A percentile compares a stretch with the other conserved stretches of the same genome.
phyloP scores from a whole-genome alignment of 1,284 basidiomycete genomes.

The Ganoderma sinense region DNA sequence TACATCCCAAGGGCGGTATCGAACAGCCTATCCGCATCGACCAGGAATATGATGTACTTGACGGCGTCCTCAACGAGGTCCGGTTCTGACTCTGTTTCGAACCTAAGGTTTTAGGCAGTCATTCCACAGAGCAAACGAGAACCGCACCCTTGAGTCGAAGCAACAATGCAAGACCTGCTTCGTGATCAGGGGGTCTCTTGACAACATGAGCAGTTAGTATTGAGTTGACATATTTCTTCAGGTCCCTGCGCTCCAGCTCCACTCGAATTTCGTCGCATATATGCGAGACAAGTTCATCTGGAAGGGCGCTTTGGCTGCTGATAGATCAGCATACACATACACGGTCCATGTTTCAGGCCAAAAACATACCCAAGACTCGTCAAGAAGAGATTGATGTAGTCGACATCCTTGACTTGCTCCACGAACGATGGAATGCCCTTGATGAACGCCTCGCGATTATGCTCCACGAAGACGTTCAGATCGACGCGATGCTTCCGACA shows the following conservation, averaged over 20 bases:
- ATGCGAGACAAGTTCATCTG: conserved; percentile 65
- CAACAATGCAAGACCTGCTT: conserved; percentile 84
- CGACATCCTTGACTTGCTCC: conserved; percentile 88
- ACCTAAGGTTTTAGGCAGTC: background rate
- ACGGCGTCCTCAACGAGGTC: conserved; percentile 93
- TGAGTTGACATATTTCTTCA: conserved; percentile 87
- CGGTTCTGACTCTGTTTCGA: conserved; percentile 68
- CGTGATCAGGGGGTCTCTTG: conserved; percentile 92
- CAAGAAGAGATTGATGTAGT: conserved; percentile 94
- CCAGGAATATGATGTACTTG: conserved; percentile 98
- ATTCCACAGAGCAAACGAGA: background rate
- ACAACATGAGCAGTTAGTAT: conserved; percentile 94
- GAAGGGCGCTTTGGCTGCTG: conserved; percentile 64
- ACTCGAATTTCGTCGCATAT: conserved; percentile 84
- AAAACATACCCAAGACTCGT: conserved; percentile 79
- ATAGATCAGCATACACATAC: conserved; percentile 7
- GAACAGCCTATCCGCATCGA: conserved; percentile 92
- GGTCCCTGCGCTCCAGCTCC: conserved; percentile 77
- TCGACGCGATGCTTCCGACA: conserved; percentile 96
- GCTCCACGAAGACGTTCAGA: conserved; percentile 87
- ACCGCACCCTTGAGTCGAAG: conserved; percentile 76
- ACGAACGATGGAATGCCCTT: conserved; percentile 72
- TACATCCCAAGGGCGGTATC: conserved; percentile 99
- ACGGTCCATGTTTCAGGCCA: no score
- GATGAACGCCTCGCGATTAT: conserved; percentile 77